phyloP scores from a whole-genome alignment of 2,329 filamentous ascomycete genomes.

The Pseudogymnoascus sp. region DNA sequence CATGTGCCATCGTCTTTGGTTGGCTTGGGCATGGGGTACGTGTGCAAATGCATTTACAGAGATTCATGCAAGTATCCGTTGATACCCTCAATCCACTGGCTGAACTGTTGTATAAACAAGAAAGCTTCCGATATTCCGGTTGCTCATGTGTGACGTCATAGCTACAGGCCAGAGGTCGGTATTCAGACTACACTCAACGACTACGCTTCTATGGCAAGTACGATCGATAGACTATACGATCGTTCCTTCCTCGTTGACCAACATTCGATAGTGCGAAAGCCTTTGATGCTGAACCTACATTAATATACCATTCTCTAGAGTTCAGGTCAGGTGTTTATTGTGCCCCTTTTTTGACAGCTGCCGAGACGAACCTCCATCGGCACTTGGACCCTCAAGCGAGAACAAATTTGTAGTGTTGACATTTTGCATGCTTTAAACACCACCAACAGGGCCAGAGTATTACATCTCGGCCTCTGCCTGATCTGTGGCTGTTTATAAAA shows the following conservation, averaged over 20 bases:
- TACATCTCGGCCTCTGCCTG: background rate
- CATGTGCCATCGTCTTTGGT: background rate
- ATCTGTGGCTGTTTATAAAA: background rate
- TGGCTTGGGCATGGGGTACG: background rate
- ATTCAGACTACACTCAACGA: background rate
- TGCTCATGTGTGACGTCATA: background rate
- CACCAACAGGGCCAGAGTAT: background rate
- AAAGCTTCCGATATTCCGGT: background rate
- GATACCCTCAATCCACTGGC: background rate
- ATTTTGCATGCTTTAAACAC: background rate
- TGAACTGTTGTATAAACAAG: background rate
- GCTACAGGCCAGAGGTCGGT: background rate
- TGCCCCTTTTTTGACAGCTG: background rate
- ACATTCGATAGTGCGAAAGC: background rate
- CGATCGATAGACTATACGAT: background rate
- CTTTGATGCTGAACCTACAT: background rate
- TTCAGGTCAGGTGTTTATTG: background rate
- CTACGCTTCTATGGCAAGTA: background rate
- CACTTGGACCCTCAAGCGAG: background rate
- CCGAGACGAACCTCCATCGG: background rate
- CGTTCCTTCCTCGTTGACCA: background rate
- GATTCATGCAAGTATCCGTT: background rate
- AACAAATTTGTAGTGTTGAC: background rate
- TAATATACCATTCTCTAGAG: background rate
- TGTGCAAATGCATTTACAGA: background rate